Evolutionary conservation across 1,139 yeast species (phyloP).

Genomic region (Zygoascus sp.): DNA sequence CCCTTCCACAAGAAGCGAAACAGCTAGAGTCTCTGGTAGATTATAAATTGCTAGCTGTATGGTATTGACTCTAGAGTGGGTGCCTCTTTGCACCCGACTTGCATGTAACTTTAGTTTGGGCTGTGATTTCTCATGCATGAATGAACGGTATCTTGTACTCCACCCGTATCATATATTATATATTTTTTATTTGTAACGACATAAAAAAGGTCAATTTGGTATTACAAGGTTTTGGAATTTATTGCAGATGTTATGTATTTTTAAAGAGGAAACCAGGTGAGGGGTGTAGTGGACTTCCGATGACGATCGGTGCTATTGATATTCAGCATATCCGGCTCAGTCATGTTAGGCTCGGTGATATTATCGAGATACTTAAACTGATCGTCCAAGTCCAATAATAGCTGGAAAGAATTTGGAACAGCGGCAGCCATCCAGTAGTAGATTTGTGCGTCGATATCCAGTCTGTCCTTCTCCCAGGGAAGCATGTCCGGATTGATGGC

Average conservation of each 20-base stretch:
- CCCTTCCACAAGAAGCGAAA: conserved; percentile 4
- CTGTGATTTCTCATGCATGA: background rate
- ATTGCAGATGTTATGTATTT: background rate
- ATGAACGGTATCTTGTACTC: background rate
- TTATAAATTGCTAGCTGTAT: background rate
- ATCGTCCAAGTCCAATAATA: background rate
- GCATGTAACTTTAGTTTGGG: background rate
- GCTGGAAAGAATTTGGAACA: background rate
- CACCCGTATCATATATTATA: background rate
- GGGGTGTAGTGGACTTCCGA: too few species aligned
- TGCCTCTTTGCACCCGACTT: background rate
- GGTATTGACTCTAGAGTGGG: background rate
- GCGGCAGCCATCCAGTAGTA: background rate
- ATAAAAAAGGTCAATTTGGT: background rate
- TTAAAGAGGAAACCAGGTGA: background rate
- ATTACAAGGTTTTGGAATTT: background rate
- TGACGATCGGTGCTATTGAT: too few species aligned
- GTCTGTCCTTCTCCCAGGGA: conserved; percentile 24
- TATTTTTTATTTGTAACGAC: conserved; percentile 1
- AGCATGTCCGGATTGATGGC: conserved; percentile 16
- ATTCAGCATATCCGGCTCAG: too few species aligned
- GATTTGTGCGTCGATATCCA: conserved; percentile 14
- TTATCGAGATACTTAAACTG: background rate
- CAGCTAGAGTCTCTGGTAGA: background rate
- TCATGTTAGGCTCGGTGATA: conserved; percentile 2